A percentile compares a stretch with the other conserved stretches of the same genome.
Conservation (phyloP, 345 rosid genomes). For the Hevea brasiliensis region DNA sequence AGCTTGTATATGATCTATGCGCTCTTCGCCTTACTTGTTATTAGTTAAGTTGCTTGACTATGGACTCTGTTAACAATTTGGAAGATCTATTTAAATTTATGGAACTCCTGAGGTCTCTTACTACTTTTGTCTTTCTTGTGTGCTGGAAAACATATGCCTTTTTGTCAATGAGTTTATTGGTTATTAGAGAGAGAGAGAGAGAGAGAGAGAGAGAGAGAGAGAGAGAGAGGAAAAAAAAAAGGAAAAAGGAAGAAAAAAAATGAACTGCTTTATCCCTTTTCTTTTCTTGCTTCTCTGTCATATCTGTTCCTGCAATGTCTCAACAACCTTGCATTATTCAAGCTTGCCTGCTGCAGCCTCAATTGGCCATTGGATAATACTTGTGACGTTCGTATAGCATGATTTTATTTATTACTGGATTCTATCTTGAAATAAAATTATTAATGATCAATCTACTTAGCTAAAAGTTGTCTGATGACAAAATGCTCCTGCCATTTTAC, state of each 20-base stretch:
- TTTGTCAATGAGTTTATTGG: not conserved
- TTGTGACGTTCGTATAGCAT: not conserved
- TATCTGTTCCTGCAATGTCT: not conserved
- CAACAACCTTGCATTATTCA: not conserved
- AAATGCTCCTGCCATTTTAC: no score
- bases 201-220: not conserved
- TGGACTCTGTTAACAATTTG: not conserved
- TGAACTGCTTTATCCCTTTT: not conserved
- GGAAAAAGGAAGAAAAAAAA: no score
- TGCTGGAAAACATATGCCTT: not conserved
- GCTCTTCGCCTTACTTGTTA: not conserved
- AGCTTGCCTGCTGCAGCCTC: not conserved
- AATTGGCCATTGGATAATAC: not conserved
- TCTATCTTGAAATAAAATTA: not conserved
- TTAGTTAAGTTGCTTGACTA: not conserved
- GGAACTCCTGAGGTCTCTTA: not conserved
- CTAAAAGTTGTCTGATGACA: no score
- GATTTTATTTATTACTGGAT: not conserved
- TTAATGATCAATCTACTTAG: not conserved
- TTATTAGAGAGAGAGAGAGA: not conserved
- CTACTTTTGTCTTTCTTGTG: not conserved
- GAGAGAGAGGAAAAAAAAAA: no score
- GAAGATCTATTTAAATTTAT: not conserved
- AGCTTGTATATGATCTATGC: not conserved
- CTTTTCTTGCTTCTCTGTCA: not conserved